Evolutionary conservation across 305 asterid species (phyloP).

Genomic region (Fraxinus ornus): DNA sequence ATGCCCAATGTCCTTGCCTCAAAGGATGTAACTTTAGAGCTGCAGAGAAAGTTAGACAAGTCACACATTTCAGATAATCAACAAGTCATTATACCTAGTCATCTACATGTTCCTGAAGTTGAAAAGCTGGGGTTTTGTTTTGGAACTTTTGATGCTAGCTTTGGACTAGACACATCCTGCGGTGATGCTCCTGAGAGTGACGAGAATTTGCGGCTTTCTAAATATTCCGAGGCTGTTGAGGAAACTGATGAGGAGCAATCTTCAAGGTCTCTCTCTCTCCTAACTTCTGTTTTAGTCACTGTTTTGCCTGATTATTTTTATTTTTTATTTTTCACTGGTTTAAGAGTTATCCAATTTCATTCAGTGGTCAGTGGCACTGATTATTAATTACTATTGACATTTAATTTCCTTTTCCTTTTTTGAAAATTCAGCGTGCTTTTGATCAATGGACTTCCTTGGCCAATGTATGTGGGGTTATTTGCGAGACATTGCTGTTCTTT

Average conservation of each 20-base stretch:
- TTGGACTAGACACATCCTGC: slow-evolving; percentile 49
- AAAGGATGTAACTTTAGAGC: slow-evolving; percentile 52
- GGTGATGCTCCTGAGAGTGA: slow-evolving; percentile 43
- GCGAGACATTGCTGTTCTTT: background rate
- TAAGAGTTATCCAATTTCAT: background rate
- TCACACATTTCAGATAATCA: slow-evolving; percentile 57
- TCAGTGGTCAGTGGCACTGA: background rate
- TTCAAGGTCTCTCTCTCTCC: slow-evolving; percentile 45
- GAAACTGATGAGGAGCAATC: slow-evolving; percentile 54
- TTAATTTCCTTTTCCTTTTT: background rate
- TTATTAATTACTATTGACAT: background rate
- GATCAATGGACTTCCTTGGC: background rate
- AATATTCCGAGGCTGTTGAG: slow-evolving; percentile 53
- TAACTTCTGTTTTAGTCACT: slow-evolving; percentile 17
- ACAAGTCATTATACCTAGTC: slow-evolving; percentile 81
- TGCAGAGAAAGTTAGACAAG: slow-evolving; percentile 65
- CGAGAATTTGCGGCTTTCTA: slow-evolving; percentile 43
- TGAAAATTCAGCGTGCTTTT: background rate
- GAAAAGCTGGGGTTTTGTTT: slow-evolving; percentile 87
- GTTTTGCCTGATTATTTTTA: slow-evolving; percentile 8
- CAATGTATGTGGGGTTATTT: background rate
- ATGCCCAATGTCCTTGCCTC: slow-evolving; percentile 37
- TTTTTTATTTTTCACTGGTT: slow-evolving; percentile 2
- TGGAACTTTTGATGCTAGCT: slow-evolving; percentile 86
- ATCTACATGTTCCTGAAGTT: slow-evolving; percentile 81